phyloP scores from a whole-genome alignment of 2,329 filamentous ascomycete genomes.

The Pseudopithomyces chartarum region DNA sequence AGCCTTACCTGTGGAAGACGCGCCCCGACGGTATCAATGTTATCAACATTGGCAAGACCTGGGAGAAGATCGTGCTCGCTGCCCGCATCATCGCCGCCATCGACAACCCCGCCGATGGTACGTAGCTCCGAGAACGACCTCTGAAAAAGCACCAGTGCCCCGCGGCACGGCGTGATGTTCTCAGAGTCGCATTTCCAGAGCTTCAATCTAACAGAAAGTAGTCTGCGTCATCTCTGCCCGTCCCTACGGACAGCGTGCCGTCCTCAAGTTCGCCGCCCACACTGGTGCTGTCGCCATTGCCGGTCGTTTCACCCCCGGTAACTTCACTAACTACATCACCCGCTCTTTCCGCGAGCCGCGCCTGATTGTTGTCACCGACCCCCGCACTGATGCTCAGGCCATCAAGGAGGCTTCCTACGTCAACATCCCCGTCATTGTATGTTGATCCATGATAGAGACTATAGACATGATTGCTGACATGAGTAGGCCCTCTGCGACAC shows the following conservation, averaged over 20 bases:
- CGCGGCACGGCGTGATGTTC: not conserved
- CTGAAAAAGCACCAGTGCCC: not conserved
- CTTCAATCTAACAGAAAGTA: slow-evolving; percentile 22
- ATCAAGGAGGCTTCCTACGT: slow-evolving; percentile 99
- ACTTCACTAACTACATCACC: slow-evolving; percentile 99
- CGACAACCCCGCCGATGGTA: slow-evolving; percentile 98
- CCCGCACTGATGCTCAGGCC: slow-evolving; percentile 98
- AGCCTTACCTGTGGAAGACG: slow-evolving; percentile 99
- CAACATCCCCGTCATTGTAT: slow-evolving; percentile 95
- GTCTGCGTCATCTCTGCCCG: slow-evolving; percentile 93
- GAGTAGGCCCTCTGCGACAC: slow-evolving; percentile 85
- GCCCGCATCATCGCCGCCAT: slow-evolving; percentile 98
- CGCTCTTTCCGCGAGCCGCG: slow-evolving; percentile 99
- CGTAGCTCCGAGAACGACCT: slow-evolving; percentile 43
- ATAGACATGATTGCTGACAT: slow-evolving; percentile 11
- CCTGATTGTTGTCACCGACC: slow-evolving; percentile 98
- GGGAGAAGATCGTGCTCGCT: slow-evolving; percentile 99
- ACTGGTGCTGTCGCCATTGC: slow-evolving; percentile 97
- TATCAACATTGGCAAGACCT: slow-evolving; percentile 99
- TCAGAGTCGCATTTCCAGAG: not conserved
- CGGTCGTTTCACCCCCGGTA: slow-evolving; percentile 99
- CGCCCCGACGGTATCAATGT: slow-evolving; percentile 98
- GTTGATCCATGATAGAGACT: slow-evolving; percentile 4
- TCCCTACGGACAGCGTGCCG: slow-evolving; percentile 98
- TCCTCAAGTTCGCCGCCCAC: slow-evolving; percentile 99